phyloP scores from a whole-genome alignment of 345 rosid genomes.

The Eutrema yunnanense region DNA sequence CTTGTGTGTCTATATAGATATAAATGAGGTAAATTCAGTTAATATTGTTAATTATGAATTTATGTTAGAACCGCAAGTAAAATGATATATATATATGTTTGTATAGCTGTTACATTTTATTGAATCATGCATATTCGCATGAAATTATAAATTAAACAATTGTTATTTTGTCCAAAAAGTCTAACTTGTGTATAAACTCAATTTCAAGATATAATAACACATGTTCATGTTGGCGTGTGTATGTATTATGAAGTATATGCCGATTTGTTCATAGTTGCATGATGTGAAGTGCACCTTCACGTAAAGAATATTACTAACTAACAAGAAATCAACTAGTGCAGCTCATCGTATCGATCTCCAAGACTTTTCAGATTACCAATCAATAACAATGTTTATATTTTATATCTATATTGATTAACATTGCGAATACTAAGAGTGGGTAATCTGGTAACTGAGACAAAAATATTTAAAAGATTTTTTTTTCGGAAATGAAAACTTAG shows the following conservation, averaged over 20 bases:
- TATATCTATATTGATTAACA: neutral
- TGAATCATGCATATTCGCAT: neutral
- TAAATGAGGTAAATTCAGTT: neutral
- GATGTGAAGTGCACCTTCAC: constrained; percentile 34
- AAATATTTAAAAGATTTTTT: neutral
- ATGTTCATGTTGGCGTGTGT: constrained; percentile 18
- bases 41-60: neutral
- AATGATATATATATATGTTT: neutral
- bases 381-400: neutral
- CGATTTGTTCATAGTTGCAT: constrained; percentile 23
- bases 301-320: constrained; percentile 26
- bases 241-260: constrained; percentile 18
- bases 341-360: constrained; percentile 18
- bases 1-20: neutral
- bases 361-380: neutral
- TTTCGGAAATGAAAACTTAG: no score
- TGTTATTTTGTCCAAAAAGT: neutral
- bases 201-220: neutral
- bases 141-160: neutral
- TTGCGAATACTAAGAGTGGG: neutral
- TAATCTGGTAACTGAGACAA: neutral
- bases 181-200: neutral
- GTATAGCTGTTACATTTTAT: neutral
- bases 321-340: constrained; percentile 23
- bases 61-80: neutral